Percentiles rank a stretch among this genome's conserved stretches.
phyloP scores from a whole-genome alignment of 306 rosid genomes.

The Luffa acutangula region DNA sequence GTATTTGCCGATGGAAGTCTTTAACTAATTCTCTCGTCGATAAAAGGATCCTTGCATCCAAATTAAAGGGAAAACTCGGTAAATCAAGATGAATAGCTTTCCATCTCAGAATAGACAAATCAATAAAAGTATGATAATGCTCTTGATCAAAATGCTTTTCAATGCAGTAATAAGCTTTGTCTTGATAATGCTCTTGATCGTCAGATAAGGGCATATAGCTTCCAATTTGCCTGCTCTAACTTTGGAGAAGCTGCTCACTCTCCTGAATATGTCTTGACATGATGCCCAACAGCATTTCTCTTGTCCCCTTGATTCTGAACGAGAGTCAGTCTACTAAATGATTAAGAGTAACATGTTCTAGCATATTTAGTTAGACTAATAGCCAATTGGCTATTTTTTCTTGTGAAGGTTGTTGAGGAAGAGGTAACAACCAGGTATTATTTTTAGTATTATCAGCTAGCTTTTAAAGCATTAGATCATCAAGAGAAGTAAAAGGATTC shows the following conservation, averaged over 20 bases:
- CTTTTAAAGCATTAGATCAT: not conserved
- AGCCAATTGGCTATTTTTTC: not conserved
- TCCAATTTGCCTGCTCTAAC: not conserved
- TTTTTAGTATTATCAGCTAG: not conserved
- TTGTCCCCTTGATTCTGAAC: not conserved
- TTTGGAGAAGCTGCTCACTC: not conserved
- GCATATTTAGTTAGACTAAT: not conserved
- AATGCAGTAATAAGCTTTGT: not conserved
- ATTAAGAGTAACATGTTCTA: not conserved
- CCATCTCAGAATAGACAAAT: not conserved
- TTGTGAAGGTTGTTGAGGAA: not conserved
- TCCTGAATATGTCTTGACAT: not conserved
- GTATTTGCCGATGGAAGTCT: not conserved
- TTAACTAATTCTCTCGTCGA: not conserved
- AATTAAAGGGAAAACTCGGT: not conserved
- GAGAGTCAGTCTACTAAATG: not conserved
- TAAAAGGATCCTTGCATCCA: not conserved
- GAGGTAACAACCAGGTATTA: not conserved
- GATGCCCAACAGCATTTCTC: not conserved
- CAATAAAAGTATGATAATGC: not conserved
- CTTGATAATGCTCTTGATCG: not conserved
- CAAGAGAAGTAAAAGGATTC: not conserved
- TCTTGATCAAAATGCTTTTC: not conserved
- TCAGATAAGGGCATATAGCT: not conserved
- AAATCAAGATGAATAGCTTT: not conserved